Evolutionary conservation across 352 stramenopile species (phyloP), one percentile per base, ranked within the genome.

Genomic region (Halophytophthora polymorphica): DNA sequence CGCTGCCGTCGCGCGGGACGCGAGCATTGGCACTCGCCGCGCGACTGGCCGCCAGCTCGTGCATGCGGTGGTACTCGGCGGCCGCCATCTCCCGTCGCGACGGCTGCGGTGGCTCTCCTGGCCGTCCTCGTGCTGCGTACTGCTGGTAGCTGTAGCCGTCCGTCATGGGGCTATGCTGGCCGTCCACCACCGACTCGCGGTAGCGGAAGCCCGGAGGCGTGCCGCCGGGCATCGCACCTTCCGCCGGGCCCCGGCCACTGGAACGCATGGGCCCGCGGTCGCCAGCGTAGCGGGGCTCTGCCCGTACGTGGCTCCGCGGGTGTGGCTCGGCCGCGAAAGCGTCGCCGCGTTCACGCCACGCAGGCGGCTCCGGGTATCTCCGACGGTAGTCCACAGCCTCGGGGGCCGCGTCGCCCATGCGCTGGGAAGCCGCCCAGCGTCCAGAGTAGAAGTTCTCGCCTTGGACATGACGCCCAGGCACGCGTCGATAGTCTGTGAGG

Each of bases 341-440:
- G 19, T 66, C 52, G 0, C 56, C 61, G 29, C 56, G 60, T 34
- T 81, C 64, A 21, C 59, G 53, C 73, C 73, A 79, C n/a, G 49
- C 56, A 13, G 67, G 64, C 7, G 64, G 64, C n/a, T 69, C 51
- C 6, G 39, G 54, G 56, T 73, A 79, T 18, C 62, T 61, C 1
- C 48, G 67, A 1, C 46, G 51, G 43, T 82, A 77, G 12, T 71
- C 64, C 10, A 43, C 33, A 58, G 47, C 43, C 14, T 57, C 39
- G 6, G 37, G 12, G 18, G 29, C 54, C 25, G 8, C 8, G 17
- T 39, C 43, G 29, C 36, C 14, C 14, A 36, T 21, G 2, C 36
- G 19, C 11, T 56, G 58, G 37, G 18, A 45, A 37, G 50, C 45
- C 8, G 63, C 40, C 67, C 67, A 77, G 21, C 60, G 58, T 11